A percentile compares a stretch with the other conserved stretches of the same genome.
Conservation (phyloP, 2,329 filamentous ascomycete species). For the Fusarium sp. region DNA sequence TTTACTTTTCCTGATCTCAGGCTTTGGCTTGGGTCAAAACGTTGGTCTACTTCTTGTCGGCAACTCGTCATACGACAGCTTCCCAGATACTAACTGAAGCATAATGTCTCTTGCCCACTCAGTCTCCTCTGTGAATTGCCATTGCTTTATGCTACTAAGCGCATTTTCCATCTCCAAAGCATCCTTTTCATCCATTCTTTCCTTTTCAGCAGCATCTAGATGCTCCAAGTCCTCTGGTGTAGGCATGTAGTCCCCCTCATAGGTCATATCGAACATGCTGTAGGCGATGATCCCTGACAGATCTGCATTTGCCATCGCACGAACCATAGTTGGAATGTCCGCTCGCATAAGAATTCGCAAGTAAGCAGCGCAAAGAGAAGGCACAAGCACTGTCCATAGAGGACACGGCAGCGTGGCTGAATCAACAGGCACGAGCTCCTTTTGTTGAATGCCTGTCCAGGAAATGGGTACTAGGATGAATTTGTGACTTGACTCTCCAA, state of each 20-base stretch:
- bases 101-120: neutral
- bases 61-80: neutral
- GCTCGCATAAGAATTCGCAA: neutral
- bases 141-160: neutral
- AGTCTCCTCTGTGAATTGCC: neutral
- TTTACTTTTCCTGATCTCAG: fast-evolving
- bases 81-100: neutral
- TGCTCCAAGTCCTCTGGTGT: neutral
- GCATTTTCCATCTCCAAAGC: neutral
- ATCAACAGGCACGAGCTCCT: neutral
- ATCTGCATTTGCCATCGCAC: neutral
- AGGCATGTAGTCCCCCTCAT: neutral
- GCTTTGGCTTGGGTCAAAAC: neutral
- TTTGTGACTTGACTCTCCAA: neutral
- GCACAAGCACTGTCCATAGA: fast-evolving
- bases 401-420: neutral
- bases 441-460: neutral
- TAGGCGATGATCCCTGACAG: neutral
- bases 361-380: neutral
- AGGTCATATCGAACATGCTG: neutral
- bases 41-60: neutral
- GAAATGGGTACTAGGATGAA: neutral
- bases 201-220: neutral
- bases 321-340: fast-evolving
- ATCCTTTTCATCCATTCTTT: neutral